Base-by-base conservation (phyloP, 768 basidiomycete genomes). In the Suillus variegatus region DNA sequence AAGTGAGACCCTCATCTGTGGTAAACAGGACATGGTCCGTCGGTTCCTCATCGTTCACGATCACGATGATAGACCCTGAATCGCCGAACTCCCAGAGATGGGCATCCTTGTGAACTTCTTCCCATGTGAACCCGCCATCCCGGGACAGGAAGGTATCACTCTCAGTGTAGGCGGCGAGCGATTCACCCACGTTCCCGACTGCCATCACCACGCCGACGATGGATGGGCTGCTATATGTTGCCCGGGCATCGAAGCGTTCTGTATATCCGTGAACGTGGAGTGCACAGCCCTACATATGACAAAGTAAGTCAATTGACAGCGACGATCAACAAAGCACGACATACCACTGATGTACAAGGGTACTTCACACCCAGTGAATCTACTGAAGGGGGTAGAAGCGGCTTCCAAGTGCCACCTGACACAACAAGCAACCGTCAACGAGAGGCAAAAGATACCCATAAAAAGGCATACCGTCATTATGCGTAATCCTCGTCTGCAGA, bases 11-110 rank as follows among this genome's bases (percentile, higher is more conserved):
- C 72, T 99, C 94, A 73, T 99, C 88, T 12, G 89, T 93, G 64
- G 93, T 94, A 79, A 89, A 99, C 67, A 96, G 75, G 52, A 99
- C 85, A 67, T 92, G 90, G 71, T 97, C 92, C 3, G 93, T 96
- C 0, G 95, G 86, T 65, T 91, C 91, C 74, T 99, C 97, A 75
- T 99, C 97, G 76, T 99, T 98, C 52, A 88, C 94, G 80, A 99
- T 90, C 69, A 99, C 82, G 43, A 99, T 83, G 64, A 99, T 83
- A 1, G 96, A 95, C 6, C 97, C 97, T 0, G 94, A 97, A 79
- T 99, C 97, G 36, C 97, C 97, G 71, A 97, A 99, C 75, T 96
- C 95, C 95, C 94, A 99, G 46, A 98, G 83, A 73, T 99, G 92
- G 0, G 97, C 97, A 69, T 97, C 96, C 75, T 99, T 99, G 81